Evolutionary conservation across 2,329 filamentous ascomycete species (phyloP).

Genomic region (Alternaria tenuissima): DNA sequence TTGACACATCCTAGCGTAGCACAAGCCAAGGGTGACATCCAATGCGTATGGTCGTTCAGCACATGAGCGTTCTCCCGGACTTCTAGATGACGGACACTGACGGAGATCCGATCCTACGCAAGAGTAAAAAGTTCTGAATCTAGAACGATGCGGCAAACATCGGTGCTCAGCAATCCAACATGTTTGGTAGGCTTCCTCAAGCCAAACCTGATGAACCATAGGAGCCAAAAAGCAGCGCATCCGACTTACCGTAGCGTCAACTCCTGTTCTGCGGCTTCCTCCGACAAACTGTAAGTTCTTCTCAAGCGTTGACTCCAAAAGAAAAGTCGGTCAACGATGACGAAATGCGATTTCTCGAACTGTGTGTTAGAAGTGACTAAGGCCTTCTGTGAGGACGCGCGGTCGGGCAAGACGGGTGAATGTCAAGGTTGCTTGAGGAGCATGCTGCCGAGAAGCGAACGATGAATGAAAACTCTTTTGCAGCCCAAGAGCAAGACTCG

Average conservation of each 20-base stretch:
- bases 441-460: constrained; percentile 20
- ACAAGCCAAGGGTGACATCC: not conserved
- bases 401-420: constrained; percentile 15
- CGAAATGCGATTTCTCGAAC: constrained; percentile 20
- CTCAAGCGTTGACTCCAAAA: not conserved
- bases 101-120: not conserved
- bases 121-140: not conserved
- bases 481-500: constrained; percentile 17
- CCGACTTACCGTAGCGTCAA: constrained; percentile 1
- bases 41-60: not conserved
- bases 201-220: constrained; percentile 1
- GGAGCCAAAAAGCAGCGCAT: not conserved
- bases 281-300: constrained; percentile 9
- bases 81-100: not conserved
- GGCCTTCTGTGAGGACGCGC: constrained; percentile 22
- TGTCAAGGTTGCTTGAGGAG: constrained; percentile 14
- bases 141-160: constrained; percentile 2
- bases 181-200: constrained; percentile 5
- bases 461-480: constrained; percentile 35
- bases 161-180: not conserved
- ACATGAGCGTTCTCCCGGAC: not conserved
- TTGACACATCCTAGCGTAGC: constrained; percentile 1
- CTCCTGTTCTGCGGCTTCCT: constrained; percentile 19
- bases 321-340: constrained; percentile 10
- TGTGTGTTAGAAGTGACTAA: constrained; percentile 12